phyloP scores from a whole-genome alignment of 352 stramenopile species.

The Phytophthora macrochlamydospora region DNA sequence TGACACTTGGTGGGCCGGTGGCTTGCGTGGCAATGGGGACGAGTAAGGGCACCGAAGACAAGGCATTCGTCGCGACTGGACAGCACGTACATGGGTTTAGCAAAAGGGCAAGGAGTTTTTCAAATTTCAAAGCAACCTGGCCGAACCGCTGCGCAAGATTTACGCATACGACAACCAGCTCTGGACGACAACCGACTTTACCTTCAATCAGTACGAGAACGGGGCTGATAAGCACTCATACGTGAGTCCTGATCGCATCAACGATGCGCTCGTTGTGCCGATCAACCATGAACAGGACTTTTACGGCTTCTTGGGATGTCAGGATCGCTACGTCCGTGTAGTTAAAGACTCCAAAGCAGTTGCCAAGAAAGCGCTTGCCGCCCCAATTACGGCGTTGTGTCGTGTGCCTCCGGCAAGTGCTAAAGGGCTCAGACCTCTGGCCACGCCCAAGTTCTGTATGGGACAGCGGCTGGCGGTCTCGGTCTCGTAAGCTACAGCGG shows the following conservation, averaged over 20 bases:
- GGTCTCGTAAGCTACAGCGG: conserved; percentile 72
- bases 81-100: conserved; percentile 77
- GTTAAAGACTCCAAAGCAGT: conserved; percentile 62
- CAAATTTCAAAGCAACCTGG: conserved; percentile 87
- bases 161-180: conserved; percentile 71
- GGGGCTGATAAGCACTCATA: conserved; percentile 79
- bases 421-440: conserved; percentile 23
- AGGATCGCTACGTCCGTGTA: conserved; percentile 73
- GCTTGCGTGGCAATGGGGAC: conserved; percentile 75
- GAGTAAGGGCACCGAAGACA: conserved; percentile 76
- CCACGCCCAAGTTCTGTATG: conserved; percentile 64
- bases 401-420: conserved; percentile 28
- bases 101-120: conserved; percentile 91
- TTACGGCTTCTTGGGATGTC: conserved; percentile 67
- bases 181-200: conserved; percentile 78
- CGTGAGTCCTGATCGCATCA: conserved; percentile 81
- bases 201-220: conserved; percentile 86
- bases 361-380: conserved; percentile 64
- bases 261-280: conserved; percentile 68
- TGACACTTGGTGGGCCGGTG: conserved; percentile 56
- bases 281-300: conserved; percentile 71
- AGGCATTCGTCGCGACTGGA: conserved; percentile 69
- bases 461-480: conserved; percentile 59
- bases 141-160: conserved; percentile 79
- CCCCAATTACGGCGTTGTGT: conserved; percentile 58